Base-by-base conservation (phyloP, 768 basidiomycete species). In the Lactarius hengduanensis region DNA sequence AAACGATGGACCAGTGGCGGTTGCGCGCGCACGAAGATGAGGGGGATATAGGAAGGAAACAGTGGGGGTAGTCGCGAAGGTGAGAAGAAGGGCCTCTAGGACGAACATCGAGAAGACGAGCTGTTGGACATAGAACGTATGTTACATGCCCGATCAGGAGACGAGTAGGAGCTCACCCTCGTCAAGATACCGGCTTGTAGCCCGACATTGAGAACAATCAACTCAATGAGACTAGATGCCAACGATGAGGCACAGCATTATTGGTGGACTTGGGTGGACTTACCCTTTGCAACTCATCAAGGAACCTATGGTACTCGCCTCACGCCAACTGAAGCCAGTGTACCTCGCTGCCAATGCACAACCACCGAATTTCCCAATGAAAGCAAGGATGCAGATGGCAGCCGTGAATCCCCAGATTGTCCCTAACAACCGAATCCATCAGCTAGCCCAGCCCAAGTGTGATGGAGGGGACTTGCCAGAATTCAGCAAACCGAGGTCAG, bases 261-360 rank as follows among this genome's bases (percentile, higher is more conserved):
- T 26, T 26, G 11, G n/a, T 1, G 10, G 2, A 38, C 4, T 58
- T 62, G 30, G 11, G 20, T 45, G 34, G 62, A 60, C 80, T 41
- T 64, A 90, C 90, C 94, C 95, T 82, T 98, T 96, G 74, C 95
- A 96, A 73, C 89, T 91, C 96, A 99, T 98, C 60, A 98, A 75
- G 16, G 91, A 87, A 0, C 97, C 97, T 59, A 98, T 89, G 0
- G 94, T 87, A 41, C 86, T 81, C 0, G 89, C 77, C 73, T 98
- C 96, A 45, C 96, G 81, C 85, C 86, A 89, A 8, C 77, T 83
- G 76, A 93, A 98, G 0, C 89, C 88, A 9, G 87, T 71, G 36
- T 83, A 79, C 50, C 80, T 78, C 0, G 95, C 91, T 0, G 90
- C 89, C 7, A 88, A 62, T 0, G 85, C 81, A 72, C 94, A 96